Percentiles rank a stretch among this genome's conserved stretches.
Conservation (phyloP, 495 filamentous ascomycete species). For the Durotheca rogersii region DNA sequence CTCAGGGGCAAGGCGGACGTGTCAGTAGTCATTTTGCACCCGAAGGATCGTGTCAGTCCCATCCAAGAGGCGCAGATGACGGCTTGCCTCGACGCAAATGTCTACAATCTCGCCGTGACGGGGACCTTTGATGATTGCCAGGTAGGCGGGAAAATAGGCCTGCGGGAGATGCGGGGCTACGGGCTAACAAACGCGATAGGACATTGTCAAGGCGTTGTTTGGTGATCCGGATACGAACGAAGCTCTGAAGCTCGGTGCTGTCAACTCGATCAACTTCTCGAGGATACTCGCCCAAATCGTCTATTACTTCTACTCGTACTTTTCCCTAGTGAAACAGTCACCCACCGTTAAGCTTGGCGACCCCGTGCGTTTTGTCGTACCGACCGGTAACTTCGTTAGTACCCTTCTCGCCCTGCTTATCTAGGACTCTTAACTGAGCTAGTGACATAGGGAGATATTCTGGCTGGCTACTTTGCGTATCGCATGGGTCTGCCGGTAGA, state of each 20-base stretch:
- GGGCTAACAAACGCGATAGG: too few species aligned
- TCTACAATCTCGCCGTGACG: constrained; percentile 81
- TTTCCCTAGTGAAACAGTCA: constrained; percentile 64
- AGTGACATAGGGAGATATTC: too few species aligned
- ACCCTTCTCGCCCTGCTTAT: too few species aligned
- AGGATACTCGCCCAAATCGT: constrained; percentile 91
- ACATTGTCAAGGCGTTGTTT: constrained; percentile 92
- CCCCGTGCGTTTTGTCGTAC: constrained; percentile 77
- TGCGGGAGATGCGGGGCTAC: too few species aligned
- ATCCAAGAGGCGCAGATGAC: constrained; percentile 97
- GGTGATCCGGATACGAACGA: constrained; percentile 72
- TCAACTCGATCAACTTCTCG: constrained; percentile 90
- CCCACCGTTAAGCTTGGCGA: constrained; percentile 52
- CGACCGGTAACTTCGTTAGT: constrained; percentile 96
- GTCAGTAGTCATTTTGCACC: constrained; percentile 84
- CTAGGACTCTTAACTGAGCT: too few species aligned
- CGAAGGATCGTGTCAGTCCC: constrained; percentile 77
- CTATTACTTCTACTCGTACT: constrained; percentile 92
- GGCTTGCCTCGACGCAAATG: constrained; percentile 80
- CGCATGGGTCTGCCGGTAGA: constrained; percentile 85
- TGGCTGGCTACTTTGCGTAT: constrained; percentile 89
- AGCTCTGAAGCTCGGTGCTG: constrained; percentile 73
- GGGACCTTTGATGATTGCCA: constrained; percentile 96
- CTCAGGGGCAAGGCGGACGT: constrained; percentile 96
- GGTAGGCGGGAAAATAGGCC: too few species aligned